Evolutionary conservation across 768 basidiomycete genomes (phyloP).

Genomic region (Lactifluus piperatus): DNA sequence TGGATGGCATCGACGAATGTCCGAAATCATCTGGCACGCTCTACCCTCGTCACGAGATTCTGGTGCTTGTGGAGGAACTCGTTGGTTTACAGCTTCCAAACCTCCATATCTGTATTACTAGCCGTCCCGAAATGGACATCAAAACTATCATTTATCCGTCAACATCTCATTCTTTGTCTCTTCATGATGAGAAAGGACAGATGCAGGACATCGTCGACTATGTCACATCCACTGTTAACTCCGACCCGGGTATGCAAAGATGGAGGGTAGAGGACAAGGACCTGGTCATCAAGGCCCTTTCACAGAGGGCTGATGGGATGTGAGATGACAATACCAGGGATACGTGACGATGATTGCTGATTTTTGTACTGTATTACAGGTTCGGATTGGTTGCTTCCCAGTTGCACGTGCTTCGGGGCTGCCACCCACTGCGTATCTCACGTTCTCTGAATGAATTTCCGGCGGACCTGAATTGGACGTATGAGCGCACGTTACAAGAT

Average conservation of each 20-base stretch:
- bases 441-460: not conserved
- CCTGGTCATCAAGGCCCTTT: not conserved
- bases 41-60: not conserved
- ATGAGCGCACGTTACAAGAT: not conserved
- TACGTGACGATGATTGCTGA: not conserved
- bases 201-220: not conserved
- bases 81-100: not conserved
- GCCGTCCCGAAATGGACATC: not conserved
- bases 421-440: not conserved
- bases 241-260: not conserved
- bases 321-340: not conserved
- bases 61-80: not conserved
- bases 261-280: not conserved
- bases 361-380: not conserved
- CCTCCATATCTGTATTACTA: not conserved
- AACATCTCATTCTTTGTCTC: not conserved
- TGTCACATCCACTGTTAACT: not conserved
- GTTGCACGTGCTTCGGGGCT: not conserved
- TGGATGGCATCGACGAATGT: not conserved
- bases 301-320: not conserved
- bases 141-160: not conserved
- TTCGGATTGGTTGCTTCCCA: not conserved
- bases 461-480: not conserved
- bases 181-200: not conserved
- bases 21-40: not conserved